phyloP scores from a whole-genome alignment of 768 basidiomycete species.

The Boletus pseudo-olivaceus region DNA sequence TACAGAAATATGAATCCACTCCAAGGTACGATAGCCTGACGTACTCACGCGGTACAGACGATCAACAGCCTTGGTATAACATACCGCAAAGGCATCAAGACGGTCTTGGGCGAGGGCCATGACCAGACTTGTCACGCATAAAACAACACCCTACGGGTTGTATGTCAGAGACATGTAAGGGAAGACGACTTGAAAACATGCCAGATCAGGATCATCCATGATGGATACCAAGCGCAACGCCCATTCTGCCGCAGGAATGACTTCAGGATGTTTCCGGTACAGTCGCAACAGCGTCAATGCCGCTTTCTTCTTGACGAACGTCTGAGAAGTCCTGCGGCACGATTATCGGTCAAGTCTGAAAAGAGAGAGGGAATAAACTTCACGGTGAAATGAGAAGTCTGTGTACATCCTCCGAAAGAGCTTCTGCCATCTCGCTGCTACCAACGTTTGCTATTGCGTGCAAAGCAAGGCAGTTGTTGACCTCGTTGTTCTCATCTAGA shows the following conservation, averaged over 20 bases:
- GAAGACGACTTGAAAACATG: conserved; percentile 29
- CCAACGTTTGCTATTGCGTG: conserved; percentile 99
- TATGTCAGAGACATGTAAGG: not conserved
- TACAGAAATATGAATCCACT: conserved; percentile 30
- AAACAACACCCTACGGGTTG: conserved; percentile 74
- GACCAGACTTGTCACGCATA: conserved; percentile 90
- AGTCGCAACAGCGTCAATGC: conserved; percentile 89
- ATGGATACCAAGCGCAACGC: conserved; percentile 90
- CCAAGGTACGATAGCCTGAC: not conserved
- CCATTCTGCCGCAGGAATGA: conserved; percentile 94
- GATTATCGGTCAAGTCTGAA: conserved; percentile 13
- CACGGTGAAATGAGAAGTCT: conserved; percentile 93
- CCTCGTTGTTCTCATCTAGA: conserved; percentile 88
- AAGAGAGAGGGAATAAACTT: conserved; percentile 20
- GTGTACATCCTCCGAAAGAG: conserved; percentile 90
- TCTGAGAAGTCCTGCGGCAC: conserved; percentile 75
- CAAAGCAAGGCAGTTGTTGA: conserved; percentile 93
- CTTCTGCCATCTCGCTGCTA: conserved; percentile 97
- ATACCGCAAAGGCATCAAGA: conserved; percentile 85
- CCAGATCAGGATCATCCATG: conserved; percentile 92
- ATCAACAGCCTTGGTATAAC: conserved; percentile 93
- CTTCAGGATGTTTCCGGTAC: conserved; percentile 94
- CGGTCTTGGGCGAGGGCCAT: conserved; percentile 94
- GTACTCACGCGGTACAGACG: conserved; percentile 70
- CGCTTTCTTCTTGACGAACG: conserved; percentile 98